Evolutionary conservation across 176 grass and related monocot species (phyloP), one percentile per base, ranked within the genome.

Genomic region (Typha latifolia): DNA sequence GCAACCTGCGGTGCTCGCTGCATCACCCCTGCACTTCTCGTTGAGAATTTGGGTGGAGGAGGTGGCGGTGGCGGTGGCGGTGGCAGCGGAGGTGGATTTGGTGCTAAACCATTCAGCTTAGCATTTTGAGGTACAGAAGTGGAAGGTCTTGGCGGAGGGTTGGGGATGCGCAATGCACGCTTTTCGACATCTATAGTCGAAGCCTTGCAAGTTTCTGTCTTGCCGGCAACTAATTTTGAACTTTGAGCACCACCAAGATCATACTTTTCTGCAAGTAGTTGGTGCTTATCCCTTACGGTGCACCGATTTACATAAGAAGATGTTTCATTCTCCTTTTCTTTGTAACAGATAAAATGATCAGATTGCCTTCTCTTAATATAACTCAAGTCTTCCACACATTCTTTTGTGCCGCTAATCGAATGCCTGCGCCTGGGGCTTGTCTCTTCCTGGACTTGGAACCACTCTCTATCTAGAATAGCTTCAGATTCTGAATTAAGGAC

Each of bases 1-100:
- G 94, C 94, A 3, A 99, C 94, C 67, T 99, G 94, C 10, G 94
- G 94, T 50, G 89, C 94, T 72, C 94, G 84, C 80, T 93, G 90
- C 94, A 99, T 89, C 62, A 93, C 63, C 43, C 94, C 94, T 16
- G 49, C 82, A 66, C 74, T 82, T 69, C 68, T 87, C 49, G 74
- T 74, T 29, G 86, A 82, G 76, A 92, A 85, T 64, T 93, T 93
- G 1, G 83, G 89, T 24, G 78, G 89, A 22, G 94, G 86, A 0
- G 94, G 94, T 0, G 94, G 94, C 0, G 94, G 94, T 0, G 89
- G 94, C 15, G 94, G 94, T 14, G 81, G 86, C 0, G 79, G 82
- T 1, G 89, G 84, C n/a, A 56, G 74, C 0, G 74, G 74, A 12
- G 63, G 66, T 22, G 67, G 56, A 37, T 66, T 29, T 48, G 64